Conservation (phyloP, 108 stramenopile species). For the Parietichytrium sp. region DNA sequence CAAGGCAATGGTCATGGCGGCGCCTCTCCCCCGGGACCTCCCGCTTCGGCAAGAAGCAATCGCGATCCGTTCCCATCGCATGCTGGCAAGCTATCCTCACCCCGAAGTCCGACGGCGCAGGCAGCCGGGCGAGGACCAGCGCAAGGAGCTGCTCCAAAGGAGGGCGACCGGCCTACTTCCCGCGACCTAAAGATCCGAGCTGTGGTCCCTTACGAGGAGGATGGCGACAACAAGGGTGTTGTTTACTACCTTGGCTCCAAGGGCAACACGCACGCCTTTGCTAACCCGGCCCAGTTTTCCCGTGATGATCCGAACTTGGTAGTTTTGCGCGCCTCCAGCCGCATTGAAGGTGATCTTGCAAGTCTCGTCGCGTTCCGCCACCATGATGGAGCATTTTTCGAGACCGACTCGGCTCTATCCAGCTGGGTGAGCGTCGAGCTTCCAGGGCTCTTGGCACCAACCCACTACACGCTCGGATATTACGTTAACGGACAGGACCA, state of each 20-base stretch:
- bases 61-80: no score
- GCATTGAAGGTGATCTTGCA: constrained; percentile 26
- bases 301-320: neutral
- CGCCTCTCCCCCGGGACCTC: no score
- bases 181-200: constrained; percentile 15
- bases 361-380: constrained; percentile 12
- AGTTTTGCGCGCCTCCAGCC: neutral
- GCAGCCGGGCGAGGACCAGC: no score
- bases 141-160: no score
- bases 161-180: no score
- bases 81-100: no score
- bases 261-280: constrained; percentile 13
- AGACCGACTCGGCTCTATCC: constrained; percentile 31
- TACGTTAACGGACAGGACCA: constrained; percentile 36
- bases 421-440: constrained; percentile 36
- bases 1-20: no score
- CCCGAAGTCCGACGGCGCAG: no score
- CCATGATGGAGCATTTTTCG: constrained; percentile 29
- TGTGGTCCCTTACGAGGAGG: constrained; percentile 5
- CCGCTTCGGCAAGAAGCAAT: no score
- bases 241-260: constrained; percentile 15
- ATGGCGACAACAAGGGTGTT: neutral
- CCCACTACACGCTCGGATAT: neutral
- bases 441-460: constrained; percentile 15
- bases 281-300: constrained; percentile 34